Base-by-base conservation (phyloP, 768 basidiomycete genomes). In the Naganishia onofrii region DNA sequence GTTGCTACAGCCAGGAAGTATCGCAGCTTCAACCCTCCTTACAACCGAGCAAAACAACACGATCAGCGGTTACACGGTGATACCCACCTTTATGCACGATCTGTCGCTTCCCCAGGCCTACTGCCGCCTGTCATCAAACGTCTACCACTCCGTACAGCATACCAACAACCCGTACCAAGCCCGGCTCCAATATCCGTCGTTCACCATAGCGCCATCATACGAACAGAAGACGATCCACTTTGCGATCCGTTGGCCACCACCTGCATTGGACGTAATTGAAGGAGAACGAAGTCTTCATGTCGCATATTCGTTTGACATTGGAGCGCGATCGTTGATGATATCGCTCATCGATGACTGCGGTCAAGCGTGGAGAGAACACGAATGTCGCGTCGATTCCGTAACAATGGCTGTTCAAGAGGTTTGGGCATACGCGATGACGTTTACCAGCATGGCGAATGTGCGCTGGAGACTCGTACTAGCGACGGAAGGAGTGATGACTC, bases 241-340 rank as follows among this genome's bases (percentile, higher is more conserved):
- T 60, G 44, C 68, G 23, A 38, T 60, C 10, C 38, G 44, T 29
- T 69, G 57, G 55, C 68, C 68, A 21, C 28, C 68, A 17, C 56
- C 68, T 12, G 68, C 53, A 19, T 26, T 48, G 46, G 68, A 69
- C 23, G 31, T 69, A 19, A 44, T 69, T 17, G 57, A 69, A 32
- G 56, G 52, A 17, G 55, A 69, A 32, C 21, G 68, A 21, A 48
- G 38, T 10, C 42, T 69, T 19, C 68, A 69, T 56, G 32, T 69
- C 56, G 68, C 68, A n/a, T 69, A 69, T 51, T 21, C n/a, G 23
- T 23, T 60, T 21, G 17, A 46, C 10, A 51, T 29, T 1, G 8
- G 21, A 12, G n/a, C 55, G 19, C 8, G 51, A 9, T 60, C 38
- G 15, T 26, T 60, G 44, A 9, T 32, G 57, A 57, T 48, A 19